phyloP scores from a whole-genome alignment of 176 grass and related monocot species.

The Oryza meyeriana region DNA sequence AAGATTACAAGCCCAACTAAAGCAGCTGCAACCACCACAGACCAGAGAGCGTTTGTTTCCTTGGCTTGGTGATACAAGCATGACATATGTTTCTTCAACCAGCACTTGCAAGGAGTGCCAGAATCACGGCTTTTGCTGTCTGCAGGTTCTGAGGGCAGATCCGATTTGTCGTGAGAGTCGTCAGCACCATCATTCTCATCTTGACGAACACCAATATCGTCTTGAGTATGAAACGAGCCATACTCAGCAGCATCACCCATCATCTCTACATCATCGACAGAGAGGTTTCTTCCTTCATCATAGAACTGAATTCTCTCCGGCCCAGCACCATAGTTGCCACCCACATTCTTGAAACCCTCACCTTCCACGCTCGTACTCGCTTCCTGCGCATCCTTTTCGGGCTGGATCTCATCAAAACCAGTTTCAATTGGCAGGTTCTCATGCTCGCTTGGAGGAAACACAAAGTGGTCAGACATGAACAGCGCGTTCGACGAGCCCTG shows the following conservation, averaged over 20 bases:
- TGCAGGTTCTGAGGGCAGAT: neutral
- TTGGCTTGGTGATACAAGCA: slow-evolving; percentile 79
- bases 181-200: slow-evolving; percentile 23
- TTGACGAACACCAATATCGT: neutral
- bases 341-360: slow-evolving; percentile 29
- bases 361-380: slow-evolving; percentile 30
- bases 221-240: slow-evolving; percentile 16
- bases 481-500: slow-evolving; percentile 10
- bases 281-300: slow-evolving; percentile 40
- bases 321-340: slow-evolving; percentile 8
- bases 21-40: slow-evolving; percentile 71
- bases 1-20: slow-evolving; percentile 83
- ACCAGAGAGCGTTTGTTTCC: slow-evolving; percentile 76
- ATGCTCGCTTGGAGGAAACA: slow-evolving; percentile 83
- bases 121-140: slow-evolving; percentile 12
- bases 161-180: neutral
- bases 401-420: slow-evolving; percentile 29
- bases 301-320: slow-evolving; percentile 38
- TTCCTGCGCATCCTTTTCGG: slow-evolving; percentile 31
- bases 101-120: slow-evolving; percentile 38
- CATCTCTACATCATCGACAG: slow-evolving; percentile 30
- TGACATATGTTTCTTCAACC: slow-evolving; percentile 70
- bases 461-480: slow-evolving; percentile 70
- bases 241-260: slow-evolving; percentile 4
- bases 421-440: slow-evolving; percentile 78